phyloP scores from a whole-genome alignment of 768 basidiomycete species.

The Paxillus involutus region DNA sequence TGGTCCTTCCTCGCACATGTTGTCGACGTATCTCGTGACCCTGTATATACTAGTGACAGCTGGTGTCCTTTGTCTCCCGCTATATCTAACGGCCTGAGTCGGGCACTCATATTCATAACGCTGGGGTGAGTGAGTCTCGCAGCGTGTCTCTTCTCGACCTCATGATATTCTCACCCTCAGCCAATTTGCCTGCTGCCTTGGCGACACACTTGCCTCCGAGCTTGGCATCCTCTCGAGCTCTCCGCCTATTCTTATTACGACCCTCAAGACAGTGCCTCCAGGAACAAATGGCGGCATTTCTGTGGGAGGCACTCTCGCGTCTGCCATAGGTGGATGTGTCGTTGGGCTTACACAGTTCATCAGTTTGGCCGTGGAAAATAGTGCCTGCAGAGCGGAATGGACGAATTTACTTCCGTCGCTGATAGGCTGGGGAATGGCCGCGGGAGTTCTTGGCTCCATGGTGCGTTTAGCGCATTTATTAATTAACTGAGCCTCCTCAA shows the following conservation, averaged over 20 bases:
- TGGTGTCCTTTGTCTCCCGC: conserved; percentile 65
- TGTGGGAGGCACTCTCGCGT: conserved; percentile 69
- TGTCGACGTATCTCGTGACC: conserved; percentile 11
- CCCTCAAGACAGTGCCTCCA: conserved; percentile 69
- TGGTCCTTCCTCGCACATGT: conserved; percentile 26
- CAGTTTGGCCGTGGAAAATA: conserved; percentile 62
- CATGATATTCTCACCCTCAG: conserved; percentile 35
- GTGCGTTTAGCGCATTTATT: conserved; percentile 39
- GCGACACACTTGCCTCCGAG: conserved; percentile 92
- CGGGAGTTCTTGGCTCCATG: conserved; percentile 79
- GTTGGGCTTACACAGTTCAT: conserved; percentile 65
- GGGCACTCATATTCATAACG: conserved; percentile 58
- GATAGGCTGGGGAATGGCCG: conserved; percentile 58
- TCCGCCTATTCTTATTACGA: conserved; percentile 77
- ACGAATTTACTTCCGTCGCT: conserved; percentile 40
- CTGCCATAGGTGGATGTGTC: conserved; percentile 66
- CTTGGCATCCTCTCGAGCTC: conserved; percentile 79
- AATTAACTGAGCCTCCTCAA: background rate
- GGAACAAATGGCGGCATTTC: conserved; percentile 93
- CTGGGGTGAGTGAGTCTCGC: conserved; percentile 53
- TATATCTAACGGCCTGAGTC: conserved; percentile 52
- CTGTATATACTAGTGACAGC: conserved; percentile 35
- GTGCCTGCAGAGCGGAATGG: conserved; percentile 46
- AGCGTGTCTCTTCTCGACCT: background rate
- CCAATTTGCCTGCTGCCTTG: conserved; percentile 86